Evolutionary conservation across 192 early-diverging fungal species (phyloP), one percentile per base, ranked within the genome.

Genomic region (Geranomyces michiganensis): DNA sequence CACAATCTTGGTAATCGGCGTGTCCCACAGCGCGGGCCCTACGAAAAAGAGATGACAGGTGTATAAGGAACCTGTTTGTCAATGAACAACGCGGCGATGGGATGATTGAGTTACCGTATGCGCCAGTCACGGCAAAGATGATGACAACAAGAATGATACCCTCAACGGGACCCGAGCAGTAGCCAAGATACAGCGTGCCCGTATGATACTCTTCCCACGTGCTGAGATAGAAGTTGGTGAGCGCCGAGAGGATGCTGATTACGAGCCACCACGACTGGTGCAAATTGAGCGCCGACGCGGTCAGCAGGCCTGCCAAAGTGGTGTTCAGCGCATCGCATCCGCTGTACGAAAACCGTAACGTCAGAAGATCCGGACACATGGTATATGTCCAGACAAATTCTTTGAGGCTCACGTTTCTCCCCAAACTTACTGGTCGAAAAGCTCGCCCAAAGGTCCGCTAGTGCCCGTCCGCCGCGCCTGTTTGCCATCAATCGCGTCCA

Each of bases 141-240:
- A 76, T 51, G 44, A 88, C 81, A 58, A 92, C 81, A 69, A 89
- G 81, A 48, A 94, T 53, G 47, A 96, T 87, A 27, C 94, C 94
- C 73, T 96, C 94, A n/a, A 96, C 92, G 44, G 94, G 93, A 5
- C 93, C 94, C 68, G 89, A 92, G 81, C 92, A 91, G 69, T 90
- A 87, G 22, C 90, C 88, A 47, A 96, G 77, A 71, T 91, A 95
- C 46, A 96, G 79, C 0, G 90, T 84, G 13, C 92, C 92, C 3
- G 94, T 96, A 70, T 95, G 92, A 73, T 96, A 95, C 70, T 94
- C 93, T 83, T 96, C 95, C 93, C 93, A 94, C 17, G 95, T 95
- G 66, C 90, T 89, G 69, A 94, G 81, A 79, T 94, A 96, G 76
- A 96, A 96, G 84, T 93, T 94, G 33, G 82, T 78, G 47, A 94